Percentiles rank a stretch among this genome's conserved stretches.
Evolutionary conservation across 345 rosid genomes (phyloP).

Genomic region (Citrus trifoliata): DNA sequence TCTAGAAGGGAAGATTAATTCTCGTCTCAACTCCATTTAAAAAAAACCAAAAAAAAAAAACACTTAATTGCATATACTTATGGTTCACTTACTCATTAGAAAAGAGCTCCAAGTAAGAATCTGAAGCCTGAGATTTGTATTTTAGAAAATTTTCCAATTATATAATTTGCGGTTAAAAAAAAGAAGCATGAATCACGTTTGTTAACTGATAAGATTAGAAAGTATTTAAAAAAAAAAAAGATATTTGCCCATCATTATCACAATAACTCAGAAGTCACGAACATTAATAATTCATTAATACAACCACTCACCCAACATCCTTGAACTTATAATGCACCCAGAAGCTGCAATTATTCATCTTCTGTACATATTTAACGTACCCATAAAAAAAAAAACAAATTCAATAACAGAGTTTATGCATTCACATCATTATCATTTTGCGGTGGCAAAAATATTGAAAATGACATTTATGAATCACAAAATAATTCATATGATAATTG

Average conservation of each 20-base stretch:
- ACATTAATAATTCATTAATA: too few species aligned
- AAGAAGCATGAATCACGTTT: too few species aligned
- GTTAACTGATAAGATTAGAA: background rate
- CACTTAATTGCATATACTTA: too few species aligned
- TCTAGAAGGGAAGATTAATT: too few species aligned
- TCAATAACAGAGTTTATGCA: background rate
- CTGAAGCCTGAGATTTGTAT: background rate
- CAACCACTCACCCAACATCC: background rate
- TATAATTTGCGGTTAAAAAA: background rate
- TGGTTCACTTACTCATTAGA: too few species aligned
- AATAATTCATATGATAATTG: too few species aligned
- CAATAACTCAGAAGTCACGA: background rate
- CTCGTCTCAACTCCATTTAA: too few species aligned
- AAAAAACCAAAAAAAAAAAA: too few species aligned
- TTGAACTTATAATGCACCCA: too few species aligned
- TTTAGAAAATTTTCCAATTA: background rate
- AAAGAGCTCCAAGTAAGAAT: background rate
- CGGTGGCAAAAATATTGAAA: background rate
- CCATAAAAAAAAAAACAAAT: background rate
- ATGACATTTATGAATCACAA: background rate
- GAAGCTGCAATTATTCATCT: too few species aligned
- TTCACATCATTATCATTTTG: background rate
- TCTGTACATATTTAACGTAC: background rate
- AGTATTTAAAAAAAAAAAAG: too few species aligned
- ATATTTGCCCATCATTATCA: background rate